A percentile compares a stretch with the other conserved stretches of the same genome.
Evolutionary conservation across 2,329 filamentous ascomycete species (phyloP).

Genomic region (Colletotrichum truncatum): DNA sequence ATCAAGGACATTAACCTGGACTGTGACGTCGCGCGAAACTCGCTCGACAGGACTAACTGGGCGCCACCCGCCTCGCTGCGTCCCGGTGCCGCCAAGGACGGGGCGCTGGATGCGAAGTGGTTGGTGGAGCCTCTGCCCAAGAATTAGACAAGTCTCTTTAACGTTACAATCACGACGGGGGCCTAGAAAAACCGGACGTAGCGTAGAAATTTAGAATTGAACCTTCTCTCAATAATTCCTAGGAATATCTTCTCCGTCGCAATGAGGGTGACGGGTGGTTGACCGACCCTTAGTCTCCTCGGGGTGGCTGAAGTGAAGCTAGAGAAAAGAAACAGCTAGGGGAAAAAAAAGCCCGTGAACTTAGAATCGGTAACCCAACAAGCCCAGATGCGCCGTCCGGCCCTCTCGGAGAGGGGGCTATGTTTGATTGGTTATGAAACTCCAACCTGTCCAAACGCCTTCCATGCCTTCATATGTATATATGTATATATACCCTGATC

Average conservation of each 20-base stretch:
- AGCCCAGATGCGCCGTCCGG: constrained; percentile 16
- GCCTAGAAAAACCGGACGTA: constrained; percentile 25
- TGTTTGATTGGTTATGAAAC: background rate
- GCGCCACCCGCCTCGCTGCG: constrained; percentile 45
- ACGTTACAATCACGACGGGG: background rate
- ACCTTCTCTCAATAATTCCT: background rate
- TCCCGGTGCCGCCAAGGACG: constrained; percentile 36
- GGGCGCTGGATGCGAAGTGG: constrained; percentile 49
- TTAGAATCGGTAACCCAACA: background rate
- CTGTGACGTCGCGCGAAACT: constrained; percentile 81
- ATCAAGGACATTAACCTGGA: constrained; percentile 90
- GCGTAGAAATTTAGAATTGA: constrained; percentile 8
- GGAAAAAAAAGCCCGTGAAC: constrained; percentile 5
- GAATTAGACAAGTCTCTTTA: background rate
- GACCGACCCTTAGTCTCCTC: background rate
- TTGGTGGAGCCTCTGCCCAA: constrained; percentile 40
- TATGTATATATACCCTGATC: constrained; percentile 28
- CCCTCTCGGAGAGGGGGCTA: constrained; percentile 1
- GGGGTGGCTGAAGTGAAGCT: constrained; percentile 9
- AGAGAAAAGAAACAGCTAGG: background rate
- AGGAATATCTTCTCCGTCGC: constrained; percentile 3
- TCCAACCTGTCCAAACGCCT: constrained; percentile 36
- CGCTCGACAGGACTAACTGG: constrained; percentile 75
- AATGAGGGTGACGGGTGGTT: background rate
- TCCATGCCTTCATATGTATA: constrained; percentile 40